Evolutionary conservation across 2,329 filamentous ascomycete genomes (phyloP).

Genomic region (Nemania sp.): DNA sequence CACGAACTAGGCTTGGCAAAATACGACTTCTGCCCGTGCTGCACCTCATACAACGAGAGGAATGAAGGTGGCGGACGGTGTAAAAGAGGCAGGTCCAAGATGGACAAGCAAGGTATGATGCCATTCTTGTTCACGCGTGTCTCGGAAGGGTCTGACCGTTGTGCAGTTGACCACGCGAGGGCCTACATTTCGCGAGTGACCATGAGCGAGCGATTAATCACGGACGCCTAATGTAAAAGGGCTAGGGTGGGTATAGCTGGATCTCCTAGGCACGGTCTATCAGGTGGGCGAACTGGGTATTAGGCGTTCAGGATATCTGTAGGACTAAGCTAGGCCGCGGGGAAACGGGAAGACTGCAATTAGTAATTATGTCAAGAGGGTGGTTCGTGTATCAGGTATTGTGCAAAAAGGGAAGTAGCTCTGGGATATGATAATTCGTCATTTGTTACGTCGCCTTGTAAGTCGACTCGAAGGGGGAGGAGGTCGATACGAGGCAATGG

Average conservation of each 20-base stretch:
- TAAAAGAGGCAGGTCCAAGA: slow-evolving; percentile 30
- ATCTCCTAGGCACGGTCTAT: slow-evolving; percentile 7
- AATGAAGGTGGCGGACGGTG: slow-evolving; percentile 1
- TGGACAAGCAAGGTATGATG: slow-evolving; percentile 35
- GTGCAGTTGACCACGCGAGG: slow-evolving; percentile 33
- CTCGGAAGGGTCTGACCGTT: slow-evolving; percentile 21
- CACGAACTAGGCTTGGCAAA: slow-evolving; percentile 13
- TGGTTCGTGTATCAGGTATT: neutral
- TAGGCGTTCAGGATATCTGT: slow-evolving; percentile 22
- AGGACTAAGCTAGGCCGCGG: slow-evolving; percentile 13
- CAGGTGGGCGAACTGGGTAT: slow-evolving; percentile 11
- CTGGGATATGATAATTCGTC: neutral
- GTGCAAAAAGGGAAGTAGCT: neutral
- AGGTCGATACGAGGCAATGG: slow-evolving; percentile 16
- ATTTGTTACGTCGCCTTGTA: slow-evolving; percentile 15
- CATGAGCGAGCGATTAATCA: slow-evolving; percentile 24
- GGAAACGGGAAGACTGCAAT: slow-evolving; percentile 11
- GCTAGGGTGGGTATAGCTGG: neutral
- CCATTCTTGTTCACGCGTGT: neutral
- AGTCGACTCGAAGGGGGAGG: neutral
- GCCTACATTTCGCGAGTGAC: slow-evolving; percentile 31
- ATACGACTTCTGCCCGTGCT: slow-evolving; percentile 36
- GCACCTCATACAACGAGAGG: slow-evolving; percentile 12
- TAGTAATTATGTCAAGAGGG: neutral
- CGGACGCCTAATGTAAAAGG: slow-evolving; percentile 13